These are phyloP conservation scores for Tolypocladium paradoxum DNA, from an alignment of 2,329 filamentous ascomycete species.

Conservation along the genomic window DNA sequence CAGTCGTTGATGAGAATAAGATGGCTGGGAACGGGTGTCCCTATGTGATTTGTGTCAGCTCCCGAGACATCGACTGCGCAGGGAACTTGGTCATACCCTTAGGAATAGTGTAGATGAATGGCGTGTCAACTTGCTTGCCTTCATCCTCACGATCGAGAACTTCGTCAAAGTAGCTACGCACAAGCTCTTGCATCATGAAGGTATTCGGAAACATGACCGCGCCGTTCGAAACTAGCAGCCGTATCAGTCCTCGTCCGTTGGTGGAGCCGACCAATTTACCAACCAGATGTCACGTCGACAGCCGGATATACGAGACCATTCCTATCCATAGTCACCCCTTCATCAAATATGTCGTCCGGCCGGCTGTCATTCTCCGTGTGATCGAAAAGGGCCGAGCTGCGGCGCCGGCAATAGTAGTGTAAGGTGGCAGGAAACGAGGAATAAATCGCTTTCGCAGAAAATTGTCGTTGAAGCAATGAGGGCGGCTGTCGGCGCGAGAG, in stretches of 20 bases:
- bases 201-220: conserved; percentile 12
- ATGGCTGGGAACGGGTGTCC: conserved; percentile 5
- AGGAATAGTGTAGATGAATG: conserved; percentile 7
- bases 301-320: conserved; percentile 8
- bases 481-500: too few relatives aligned
- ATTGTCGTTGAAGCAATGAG: too few relatives aligned
- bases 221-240: conserved; percentile 8
- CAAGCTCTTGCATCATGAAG: conserved; percentile 8
- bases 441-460: conserved; percentile 9
- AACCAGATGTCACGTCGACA: not conserved
- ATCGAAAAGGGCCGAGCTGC: conserved; percentile 4
- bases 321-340: conserved; percentile 3
- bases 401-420: conserved; percentile 5
- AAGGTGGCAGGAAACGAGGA: conserved; percentile 8
- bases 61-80: too few relatives aligned
- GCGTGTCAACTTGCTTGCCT: conserved; percentile 3
- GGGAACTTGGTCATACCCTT: too few relatives aligned
- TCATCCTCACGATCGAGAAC: conserved; percentile 6
- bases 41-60: not conserved
- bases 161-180: conserved; percentile 8
- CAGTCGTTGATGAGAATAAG: conserved; percentile 9
- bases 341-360: conserved; percentile 1
- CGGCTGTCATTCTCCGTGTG: not conserved
- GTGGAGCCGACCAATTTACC: too few relatives aligned
- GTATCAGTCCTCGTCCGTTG: too few relatives aligned